Base-by-base conservation (phyloP, 176 grass and related monocot species). In the Guadua angustifolia region DNA sequence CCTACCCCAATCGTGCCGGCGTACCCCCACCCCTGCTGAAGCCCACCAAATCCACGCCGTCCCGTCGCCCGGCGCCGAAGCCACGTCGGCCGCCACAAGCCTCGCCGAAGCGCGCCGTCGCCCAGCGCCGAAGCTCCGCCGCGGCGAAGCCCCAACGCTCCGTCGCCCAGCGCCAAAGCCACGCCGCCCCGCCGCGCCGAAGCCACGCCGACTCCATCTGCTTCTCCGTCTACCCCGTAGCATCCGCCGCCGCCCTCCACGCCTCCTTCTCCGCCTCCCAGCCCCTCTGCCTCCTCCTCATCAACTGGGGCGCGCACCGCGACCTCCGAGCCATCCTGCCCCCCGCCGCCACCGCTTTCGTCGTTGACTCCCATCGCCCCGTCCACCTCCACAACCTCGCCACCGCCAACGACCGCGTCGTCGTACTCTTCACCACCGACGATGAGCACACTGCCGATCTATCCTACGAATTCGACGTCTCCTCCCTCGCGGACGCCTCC, bases 261-360 rank as follows among this genome's bases (percentile, higher is more conserved):
- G 69, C 40, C 59, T 92, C 73, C 91, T 76, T 74, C 36, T 91
- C 12, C 44, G 38, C 79, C n/a, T n/a, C n/a, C n/a, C n/a, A n/a
- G n/a, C n/a, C n/a, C n/a, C n/a, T n/a, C n/a, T n/a, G n/a, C n/a
- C 32, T 9, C 71, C 42, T 97, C 14, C 88, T 94, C 44, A 69
- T 97, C 69, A 97, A 97, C 74, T 97, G 92, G 94, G 94, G 94
- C 74, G 91, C 91, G 60, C 87, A 84, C 57, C 81, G 83, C 40
- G 94, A 97, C 73, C 86, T 92, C 39, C 69, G 85, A 38, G 53
- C 77, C n/a, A 5, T 97, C 36, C 86, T 94, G 15, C 85, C 85
- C n/a, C 74, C 74, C 67, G 82, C 69, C 51, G 49, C 80, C 5
- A 85, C 74, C 11, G 86, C 89, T 3, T 97, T 97, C 4, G 83